Evolutionary conservation across 2,329 filamentous ascomycete genomes (phyloP).

Genomic region (Mollisia scopiformis): DNA sequence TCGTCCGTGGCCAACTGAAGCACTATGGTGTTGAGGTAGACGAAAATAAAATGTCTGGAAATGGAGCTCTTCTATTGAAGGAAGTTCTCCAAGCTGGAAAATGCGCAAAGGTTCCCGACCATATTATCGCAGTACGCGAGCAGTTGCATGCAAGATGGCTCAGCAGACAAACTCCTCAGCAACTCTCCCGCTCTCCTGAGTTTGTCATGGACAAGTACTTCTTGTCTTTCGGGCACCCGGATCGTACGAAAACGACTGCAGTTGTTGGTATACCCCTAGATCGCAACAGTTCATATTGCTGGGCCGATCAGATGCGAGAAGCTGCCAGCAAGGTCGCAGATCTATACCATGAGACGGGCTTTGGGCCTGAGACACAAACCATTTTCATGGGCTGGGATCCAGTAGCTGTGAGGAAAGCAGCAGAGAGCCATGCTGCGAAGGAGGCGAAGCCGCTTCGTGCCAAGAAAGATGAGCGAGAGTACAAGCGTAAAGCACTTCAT

Average conservation of each 20-base stretch:
- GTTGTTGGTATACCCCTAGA: slow-evolving; percentile 9
- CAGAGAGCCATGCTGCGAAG: slow-evolving; percentile 4
- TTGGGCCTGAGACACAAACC: slow-evolving; percentile 7
- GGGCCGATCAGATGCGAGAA: slow-evolving; percentile 4
- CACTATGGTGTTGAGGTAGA: slow-evolving; percentile 8
- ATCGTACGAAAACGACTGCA: slow-evolving; percentile 6
- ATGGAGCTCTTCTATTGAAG: slow-evolving; percentile 18
- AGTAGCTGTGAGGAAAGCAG: slow-evolving; percentile 8
- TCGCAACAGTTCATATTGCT: slow-evolving; percentile 9
- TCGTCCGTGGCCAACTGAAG: slow-evolving; percentile 13
- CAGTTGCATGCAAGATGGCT: slow-evolving; percentile 7
- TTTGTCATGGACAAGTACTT: slow-evolving; percentile 11
- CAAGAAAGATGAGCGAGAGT: not conserved
- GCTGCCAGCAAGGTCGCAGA: slow-evolving; percentile 6
- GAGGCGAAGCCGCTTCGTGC: slow-evolving; percentile 7
- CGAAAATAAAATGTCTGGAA: slow-evolving; percentile 11
- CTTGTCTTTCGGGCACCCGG: slow-evolving; percentile 7
- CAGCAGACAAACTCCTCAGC: not conserved
- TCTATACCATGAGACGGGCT: slow-evolving; percentile 7
- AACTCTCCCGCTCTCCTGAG: slow-evolving; percentile 4
- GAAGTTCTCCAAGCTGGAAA: slow-evolving; percentile 13
- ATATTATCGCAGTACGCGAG: slow-evolving; percentile 6
- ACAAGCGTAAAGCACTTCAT: slow-evolving; percentile 1
- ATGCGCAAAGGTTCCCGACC: slow-evolving; percentile 8
- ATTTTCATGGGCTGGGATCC: slow-evolving; percentile 15